Evolutionary conservation across 148 eudicot genomes (phyloP), one percentile per base, ranked within the genome.

Genomic region (Amaranthus hypochondriacus): DNA sequence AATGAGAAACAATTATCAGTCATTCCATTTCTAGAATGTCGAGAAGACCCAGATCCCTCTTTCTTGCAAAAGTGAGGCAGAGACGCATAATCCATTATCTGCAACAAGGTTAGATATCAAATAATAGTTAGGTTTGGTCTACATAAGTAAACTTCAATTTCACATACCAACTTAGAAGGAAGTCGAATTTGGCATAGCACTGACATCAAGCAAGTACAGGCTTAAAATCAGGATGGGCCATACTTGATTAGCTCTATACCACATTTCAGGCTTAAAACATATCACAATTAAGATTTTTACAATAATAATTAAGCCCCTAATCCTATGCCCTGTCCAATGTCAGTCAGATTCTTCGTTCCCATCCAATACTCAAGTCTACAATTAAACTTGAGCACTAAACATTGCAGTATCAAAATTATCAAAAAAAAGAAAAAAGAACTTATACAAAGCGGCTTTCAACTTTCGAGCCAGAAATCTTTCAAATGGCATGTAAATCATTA

Each of bases 11-110:
- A 92, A 72, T 86, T 86, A 58, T 82, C 83, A 3, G 70, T 77
- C 9, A 71, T 74, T 74, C 89, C 94, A 15, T 83, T 86, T 77
- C 91, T 90, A n/a, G 87, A 84, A 77, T 87, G 81, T 61, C 87
- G 73, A 60, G 96, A 89, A 61, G 96, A 91, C 52, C 99, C 99
- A 3, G 97, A 95, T 4, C 97, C 96, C 86, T 89, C 92, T 83
- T 82, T 87, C 85, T 82, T 86, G 82, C 99, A 96, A 79, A 96
- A 96, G 73, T 92, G 99, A 11, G 99, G 99, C 62, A 96, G 96
- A 39, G 92, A 86, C 48, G 84, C 88, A 59, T 92, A 92, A 80
- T 96, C 99, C 99, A 96, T 92, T 56, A 92, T 85, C 99, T 96
- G 97, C 80, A 79, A 64, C 71, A 56, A 70, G 49, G 55, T 53